A percentile compares a stretch with the other conserved stretches of the same genome.
phyloP scores from a whole-genome alignment of 306 rosid genomes.

The Inga oerstediana region DNA sequence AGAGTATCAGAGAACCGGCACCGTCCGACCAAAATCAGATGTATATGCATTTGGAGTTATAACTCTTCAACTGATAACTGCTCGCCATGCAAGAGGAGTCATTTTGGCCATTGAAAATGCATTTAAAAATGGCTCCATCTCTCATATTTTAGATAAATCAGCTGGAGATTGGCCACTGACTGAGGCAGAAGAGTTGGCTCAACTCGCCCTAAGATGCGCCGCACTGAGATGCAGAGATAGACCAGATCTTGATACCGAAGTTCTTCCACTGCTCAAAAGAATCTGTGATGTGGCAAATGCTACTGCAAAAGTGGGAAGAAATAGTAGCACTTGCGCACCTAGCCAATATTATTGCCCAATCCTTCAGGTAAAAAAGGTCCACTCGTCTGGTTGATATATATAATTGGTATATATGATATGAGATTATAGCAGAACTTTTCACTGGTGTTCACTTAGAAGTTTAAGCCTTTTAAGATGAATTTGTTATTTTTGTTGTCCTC shows the following conservation, averaged over 20 bases:
- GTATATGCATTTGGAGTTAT: constrained; percentile 82
- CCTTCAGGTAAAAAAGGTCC: constrained; percentile 67
- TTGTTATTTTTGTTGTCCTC: constrained; percentile 6
- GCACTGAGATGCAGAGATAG: constrained; percentile 94
- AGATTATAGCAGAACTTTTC: neutral
- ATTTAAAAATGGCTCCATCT: constrained; percentile 53
- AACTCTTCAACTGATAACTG: constrained; percentile 75
- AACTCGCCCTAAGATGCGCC: constrained; percentile 65
- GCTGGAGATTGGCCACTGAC: constrained; percentile 81
- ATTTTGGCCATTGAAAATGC: constrained; percentile 65
- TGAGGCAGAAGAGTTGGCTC: constrained; percentile 74
- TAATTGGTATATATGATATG: constrained; percentile 13
- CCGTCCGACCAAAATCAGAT: constrained; percentile 92
- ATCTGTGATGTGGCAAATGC: constrained; percentile 61
- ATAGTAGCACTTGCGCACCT: constrained; percentile 44
- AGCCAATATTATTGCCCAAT: constrained; percentile 94
- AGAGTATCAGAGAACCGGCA: constrained; percentile 95
- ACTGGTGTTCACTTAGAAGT: neutral
- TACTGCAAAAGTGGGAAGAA: constrained; percentile 43
- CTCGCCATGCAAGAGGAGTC: constrained; percentile 68
- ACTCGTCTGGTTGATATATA: constrained; percentile 4
- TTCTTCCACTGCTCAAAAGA: constrained; percentile 76
- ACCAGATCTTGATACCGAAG: constrained; percentile 90
- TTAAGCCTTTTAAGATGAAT: neutral
- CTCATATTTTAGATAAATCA: constrained; percentile 66